Conservation (phyloP, 1,139 yeast genomes). For the Yamadazyma blattariae region DNA sequence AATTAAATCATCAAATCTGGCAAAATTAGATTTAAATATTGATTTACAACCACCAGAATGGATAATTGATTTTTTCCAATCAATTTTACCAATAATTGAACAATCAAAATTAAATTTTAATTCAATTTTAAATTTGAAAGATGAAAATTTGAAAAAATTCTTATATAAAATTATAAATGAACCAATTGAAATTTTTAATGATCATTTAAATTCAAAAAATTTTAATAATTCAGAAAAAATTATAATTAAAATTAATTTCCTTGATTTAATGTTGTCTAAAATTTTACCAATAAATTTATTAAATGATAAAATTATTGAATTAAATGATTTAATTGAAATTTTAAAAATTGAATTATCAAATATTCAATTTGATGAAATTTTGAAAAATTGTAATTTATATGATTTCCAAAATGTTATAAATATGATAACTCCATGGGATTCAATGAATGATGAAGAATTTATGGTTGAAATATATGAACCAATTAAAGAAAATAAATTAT, state of each 20-base stretch:
- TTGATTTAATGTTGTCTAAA: conserved; percentile 57
- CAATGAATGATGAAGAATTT: conserved; percentile 46
- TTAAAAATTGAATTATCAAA: conserved; percentile 35
- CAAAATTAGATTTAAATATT: conserved; percentile 39
- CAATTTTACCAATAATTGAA: conserved; percentile 50
- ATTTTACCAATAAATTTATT: conserved; percentile 45
- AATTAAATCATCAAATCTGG: conserved; percentile 36
- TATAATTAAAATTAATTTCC: conserved; percentile 55
- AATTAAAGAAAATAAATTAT: conserved; percentile 59
- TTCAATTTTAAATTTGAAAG: conserved; percentile 37
- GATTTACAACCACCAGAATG: conserved; percentile 73
- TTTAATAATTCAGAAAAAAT: conserved; percentile 31
- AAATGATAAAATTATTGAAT: conserved; percentile 36
- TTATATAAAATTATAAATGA: conserved; percentile 40
- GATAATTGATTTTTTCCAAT: conserved; percentile 57
- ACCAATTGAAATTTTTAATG: conserved; percentile 45
- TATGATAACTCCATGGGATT: conserved; percentile 63
- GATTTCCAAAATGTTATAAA: conserved; percentile 61
- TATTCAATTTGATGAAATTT: conserved; percentile 40
- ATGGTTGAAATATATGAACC: conserved; percentile 61
- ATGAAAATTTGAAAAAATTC: conserved; percentile 30
- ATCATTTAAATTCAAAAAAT: conserved; percentile 29
- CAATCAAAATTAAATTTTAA: conserved; percentile 26
- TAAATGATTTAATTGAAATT: conserved; percentile 33
- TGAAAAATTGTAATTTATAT: conserved; percentile 49